phyloP scores from a whole-genome alignment of 2,329 filamentous ascomycete genomes.

The Coniochaeta sp. region DNA sequence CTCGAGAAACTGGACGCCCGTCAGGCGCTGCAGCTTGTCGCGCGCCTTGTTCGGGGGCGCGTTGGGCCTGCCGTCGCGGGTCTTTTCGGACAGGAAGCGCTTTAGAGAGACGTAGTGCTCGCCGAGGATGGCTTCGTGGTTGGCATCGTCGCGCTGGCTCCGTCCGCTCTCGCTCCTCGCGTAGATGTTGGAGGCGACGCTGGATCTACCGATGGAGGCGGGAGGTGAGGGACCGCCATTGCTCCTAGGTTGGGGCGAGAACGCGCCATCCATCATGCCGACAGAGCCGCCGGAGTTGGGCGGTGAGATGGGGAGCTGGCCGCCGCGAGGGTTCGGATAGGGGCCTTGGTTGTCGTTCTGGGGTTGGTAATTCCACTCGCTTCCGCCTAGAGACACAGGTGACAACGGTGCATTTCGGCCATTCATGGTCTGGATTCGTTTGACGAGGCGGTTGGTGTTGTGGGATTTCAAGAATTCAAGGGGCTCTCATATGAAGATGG shows the following conservation, averaged over 20 bases:
- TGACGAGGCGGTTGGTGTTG: not conserved
- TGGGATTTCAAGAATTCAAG: not conserved
- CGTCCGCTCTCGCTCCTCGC: slow-evolving; percentile 58
- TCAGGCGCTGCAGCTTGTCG: slow-evolving; percentile 88
- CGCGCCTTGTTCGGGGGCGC: slow-evolving; percentile 79
- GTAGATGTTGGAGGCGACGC: slow-evolving; percentile 68
- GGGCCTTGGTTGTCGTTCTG: slow-evolving; percentile 39
- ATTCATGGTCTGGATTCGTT: slow-evolving; percentile 51
- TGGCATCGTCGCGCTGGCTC: slow-evolving; percentile 48
- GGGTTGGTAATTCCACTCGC: slow-evolving; percentile 67
- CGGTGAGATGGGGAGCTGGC: slow-evolving; percentile 55
- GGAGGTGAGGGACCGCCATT: slow-evolving; percentile 71
- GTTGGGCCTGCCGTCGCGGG: slow-evolving; percentile 67
- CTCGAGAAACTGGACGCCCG: slow-evolving; percentile 90
- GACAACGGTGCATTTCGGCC: slow-evolving; percentile 70
- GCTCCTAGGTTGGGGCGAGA: slow-evolving; percentile 48
- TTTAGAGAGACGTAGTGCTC: slow-evolving; percentile 80
- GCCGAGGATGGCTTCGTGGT: slow-evolving; percentile 54
- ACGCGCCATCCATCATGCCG: slow-evolving; percentile 53
- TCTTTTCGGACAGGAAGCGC: slow-evolving; percentile 62
- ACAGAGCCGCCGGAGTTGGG: slow-evolving; percentile 56
- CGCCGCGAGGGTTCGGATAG: slow-evolving; percentile 45
- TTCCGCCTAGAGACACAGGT: slow-evolving; percentile 75
- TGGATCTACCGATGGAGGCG: slow-evolving; percentile 79
- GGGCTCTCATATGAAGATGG: not conserved